Evolutionary conservation across 139 green algal species (phyloP).

Genomic region (Picochlorum sp.): DNA sequence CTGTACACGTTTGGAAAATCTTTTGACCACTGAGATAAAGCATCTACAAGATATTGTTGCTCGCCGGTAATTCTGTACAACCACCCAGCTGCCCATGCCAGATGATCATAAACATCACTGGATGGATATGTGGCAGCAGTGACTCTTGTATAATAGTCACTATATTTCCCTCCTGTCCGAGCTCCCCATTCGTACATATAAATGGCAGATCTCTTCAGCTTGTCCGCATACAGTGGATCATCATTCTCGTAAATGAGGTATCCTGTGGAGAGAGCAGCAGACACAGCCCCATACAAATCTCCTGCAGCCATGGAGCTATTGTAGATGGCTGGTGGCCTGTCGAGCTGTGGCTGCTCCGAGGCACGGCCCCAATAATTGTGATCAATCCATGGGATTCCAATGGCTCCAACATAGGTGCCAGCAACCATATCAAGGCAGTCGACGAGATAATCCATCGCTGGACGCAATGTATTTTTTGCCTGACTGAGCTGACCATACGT

Average conservation of each 20-base stretch:
- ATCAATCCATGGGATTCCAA: constrained; percentile 4
- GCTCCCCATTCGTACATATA: constrained; percentile 6
- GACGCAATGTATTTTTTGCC: constrained; percentile 1
- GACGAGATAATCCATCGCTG: background rate
- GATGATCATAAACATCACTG: constrained; percentile 27
- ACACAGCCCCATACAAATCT: constrained; percentile 7
- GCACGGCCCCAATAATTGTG: constrained; percentile 11
- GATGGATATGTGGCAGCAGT: constrained; percentile 20
- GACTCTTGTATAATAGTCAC: constrained; percentile 1
- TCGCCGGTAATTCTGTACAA: constrained; percentile 34
- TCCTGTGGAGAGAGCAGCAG: constrained; percentile 3
- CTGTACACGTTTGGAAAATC: constrained; percentile 8
- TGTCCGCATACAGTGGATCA: constrained; percentile 8
- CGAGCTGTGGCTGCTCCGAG: background rate
- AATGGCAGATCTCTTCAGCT: constrained; percentile 1
- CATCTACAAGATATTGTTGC: constrained; percentile 15
- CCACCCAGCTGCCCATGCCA: constrained; percentile 37
- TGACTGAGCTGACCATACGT: background rate
- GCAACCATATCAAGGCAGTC: background rate
- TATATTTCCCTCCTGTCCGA: constrained; percentile 5
- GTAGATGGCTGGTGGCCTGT: background rate
- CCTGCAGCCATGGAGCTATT: background rate
- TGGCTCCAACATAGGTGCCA: constrained; percentile 6
- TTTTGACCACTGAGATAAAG: constrained; percentile 6
- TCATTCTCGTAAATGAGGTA: background rate